Evolutionary conservation across 495 filamentous ascomycete species (phyloP), one percentile per base, ranked within the genome.

Genomic region (Penicillium silybi): DNA sequence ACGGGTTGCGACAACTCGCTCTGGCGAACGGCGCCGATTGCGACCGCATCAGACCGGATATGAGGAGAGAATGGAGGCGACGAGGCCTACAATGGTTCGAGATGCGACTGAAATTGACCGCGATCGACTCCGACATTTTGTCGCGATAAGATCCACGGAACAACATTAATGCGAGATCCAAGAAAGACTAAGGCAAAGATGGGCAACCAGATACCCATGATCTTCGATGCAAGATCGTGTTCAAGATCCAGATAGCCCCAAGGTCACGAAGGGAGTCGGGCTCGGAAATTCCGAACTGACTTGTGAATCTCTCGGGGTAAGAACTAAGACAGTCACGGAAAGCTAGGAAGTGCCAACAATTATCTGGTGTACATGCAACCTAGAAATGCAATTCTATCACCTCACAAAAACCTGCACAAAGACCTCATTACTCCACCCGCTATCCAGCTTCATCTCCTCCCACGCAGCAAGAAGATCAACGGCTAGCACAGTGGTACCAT

Each of bases 371-470:
- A 11, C 9, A 15, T n/a, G 13, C 5, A 38, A 13, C 20, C 20
- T 37, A n/a, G 23, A 5, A 23, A n/a, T 19, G 27, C 27, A 23
- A 22, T 10, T 20, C 7, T 11, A 47, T 62, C 26, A 74, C 6
- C 58, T 54, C 1, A 79, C 60, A 52, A 73, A 86, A 9, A 95
- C 68, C 66, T 87, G 84, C 17, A 96, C 75, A 35, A 79, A 74
- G 26, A 90, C 81, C 64, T 97, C 91, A 57, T 96, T 96, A 42
- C 83, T 86, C 88, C 89, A 96, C 16, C 88, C 85, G 35, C 81
- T 75, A 52, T 83, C 63, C 35, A 93, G 67, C 0, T 77, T 80
- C 77, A 92, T 77, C 55, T 85, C 80, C 22, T 80, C 82, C 90
- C 90, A 97, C 3, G 93, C 93, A 27, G 64, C 69, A 49, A 84